phyloP scores from a whole-genome alignment of 139 green algal species.

The Ulvella scutata region DNA sequence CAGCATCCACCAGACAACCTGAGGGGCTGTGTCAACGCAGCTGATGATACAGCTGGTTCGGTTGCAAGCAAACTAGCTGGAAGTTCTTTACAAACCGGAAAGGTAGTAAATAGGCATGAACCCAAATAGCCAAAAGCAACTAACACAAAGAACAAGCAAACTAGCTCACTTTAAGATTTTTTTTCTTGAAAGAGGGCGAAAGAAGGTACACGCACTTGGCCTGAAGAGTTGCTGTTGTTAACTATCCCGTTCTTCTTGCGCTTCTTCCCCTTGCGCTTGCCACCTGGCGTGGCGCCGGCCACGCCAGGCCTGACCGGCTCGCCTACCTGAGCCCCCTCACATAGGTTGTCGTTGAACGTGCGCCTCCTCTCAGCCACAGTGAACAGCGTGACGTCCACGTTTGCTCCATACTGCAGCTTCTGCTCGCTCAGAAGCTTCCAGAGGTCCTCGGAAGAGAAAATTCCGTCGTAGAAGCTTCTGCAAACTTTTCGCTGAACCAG shows the following conservation, averaged over 20 bases:
- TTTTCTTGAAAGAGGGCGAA: neutral
- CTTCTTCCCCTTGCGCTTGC: slow-evolving; percentile 24
- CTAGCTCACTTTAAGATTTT: neutral
- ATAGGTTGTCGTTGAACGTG: neutral
- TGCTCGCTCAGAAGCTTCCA: slow-evolving; percentile 15
- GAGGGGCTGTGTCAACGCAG: too few relatives aligned
- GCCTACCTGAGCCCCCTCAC: neutral
- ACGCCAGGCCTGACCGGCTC: neutral
- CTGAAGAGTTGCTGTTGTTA: slow-evolving; percentile 26
- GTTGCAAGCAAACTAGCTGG: too few relatives aligned
- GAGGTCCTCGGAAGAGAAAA: slow-evolving; percentile 20
- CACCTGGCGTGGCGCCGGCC: neutral
- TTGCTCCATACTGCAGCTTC: slow-evolving; percentile 29
- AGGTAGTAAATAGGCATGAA: too few relatives aligned
- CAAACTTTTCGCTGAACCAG: slow-evolving; percentile 22
- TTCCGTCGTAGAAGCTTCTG: slow-evolving; percentile 14
- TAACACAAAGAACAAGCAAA: too few relatives aligned
- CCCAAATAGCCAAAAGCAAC: too few relatives aligned
- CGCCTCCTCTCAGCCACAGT: slow-evolving; percentile 1
- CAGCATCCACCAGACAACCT: too few relatives aligned
- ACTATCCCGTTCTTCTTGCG: too few relatives aligned
- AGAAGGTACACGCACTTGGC: neutral
- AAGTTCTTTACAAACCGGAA: too few relatives aligned
- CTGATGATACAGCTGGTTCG: too few relatives aligned
- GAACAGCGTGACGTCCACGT: slow-evolving; percentile 49